Evolutionary conservation across 2,329 filamentous ascomycete genomes (phyloP), one percentile per base, ranked within the genome.

Genomic region (Aspergillus sergii): DNA sequence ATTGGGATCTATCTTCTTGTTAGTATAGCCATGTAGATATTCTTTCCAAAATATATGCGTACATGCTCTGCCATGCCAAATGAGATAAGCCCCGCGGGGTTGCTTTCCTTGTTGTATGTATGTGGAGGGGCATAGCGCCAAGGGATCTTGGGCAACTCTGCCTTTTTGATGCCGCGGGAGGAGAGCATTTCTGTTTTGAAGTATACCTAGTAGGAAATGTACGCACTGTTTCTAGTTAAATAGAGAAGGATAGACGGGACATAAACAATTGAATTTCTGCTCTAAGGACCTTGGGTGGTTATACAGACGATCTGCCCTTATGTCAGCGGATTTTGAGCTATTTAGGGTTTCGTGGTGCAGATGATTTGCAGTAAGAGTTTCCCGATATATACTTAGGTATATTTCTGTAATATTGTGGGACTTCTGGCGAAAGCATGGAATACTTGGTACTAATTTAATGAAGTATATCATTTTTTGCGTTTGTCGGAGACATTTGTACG

Each of bases 31-130:
- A n/a, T n/a, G n/a, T n/a, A n/a, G n/a, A n/a, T n/a, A n/a, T n/a
- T n/a, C n/a, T n/a, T n/a, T n/a, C n/a, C n/a, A n/a, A n/a, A n/a
- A n/a, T n/a, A n/a, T n/a, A n/a, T n/a, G n/a, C 50, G 14, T 71
- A 78, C 76, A 71, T 78, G 76, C 57, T 78, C 76, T 39, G 75
- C 75, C 61, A 72, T 67, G n/a, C 71, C 75, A 59, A 78, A 71
- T n/a, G 74, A 77, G 32, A 78, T 74, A 16, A 76, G 61, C 0
- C 76, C 76, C 5, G 61, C 60, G 7, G 75, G 73, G 57, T 75
- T 77, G 5, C 66, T 68, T 39, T 73, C 64, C 11, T 68, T 68
- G 53, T 76, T 66, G 59, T 76, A 75, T 11, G 64, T 65, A 9
- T 71, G 66, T 4, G 66, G 63, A 10, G 66, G 66, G n/a, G 68